Percentiles rank a stretch among this genome's conserved stretches.
These are phyloP conservation scores for Taiwanofungus camphoratus DNA, from an alignment of 1,284 basidiomycete genomes.

Conservation along the genomic window DNA sequence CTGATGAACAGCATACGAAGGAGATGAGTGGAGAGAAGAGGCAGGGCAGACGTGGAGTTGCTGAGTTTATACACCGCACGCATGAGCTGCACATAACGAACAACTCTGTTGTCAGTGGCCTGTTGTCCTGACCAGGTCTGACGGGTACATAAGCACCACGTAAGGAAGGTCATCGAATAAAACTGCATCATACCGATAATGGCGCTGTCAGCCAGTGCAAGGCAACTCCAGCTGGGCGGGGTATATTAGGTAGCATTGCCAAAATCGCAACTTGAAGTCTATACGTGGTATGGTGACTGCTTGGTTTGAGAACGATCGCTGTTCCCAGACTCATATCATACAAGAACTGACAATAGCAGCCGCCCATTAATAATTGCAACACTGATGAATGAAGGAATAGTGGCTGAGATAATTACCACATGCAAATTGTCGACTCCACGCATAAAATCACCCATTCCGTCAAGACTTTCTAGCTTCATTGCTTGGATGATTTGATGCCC, in stretches of 20 bases:
- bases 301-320: constrained; percentile 52
- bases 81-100: constrained; percentile 49
- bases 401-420: constrained; percentile 32
- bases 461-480: constrained; percentile 40
- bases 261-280: constrained; percentile 54
- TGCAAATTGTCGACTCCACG: constrained; percentile 34
- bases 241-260: constrained; percentile 40
- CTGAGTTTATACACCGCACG: constrained; percentile 60
- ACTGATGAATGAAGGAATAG: background rate
- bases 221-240: constrained; percentile 35
- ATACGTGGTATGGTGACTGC: constrained; percentile 45
- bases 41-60: constrained; percentile 42
- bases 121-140: constrained; percentile 1
- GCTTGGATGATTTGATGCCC: constrained; percentile 44
- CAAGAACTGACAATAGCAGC: constrained; percentile 37
- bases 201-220: constrained; percentile 44
- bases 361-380: background rate
- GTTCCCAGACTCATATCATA: constrained; percentile 39
- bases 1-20: constrained; percentile 64
- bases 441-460: constrained; percentile 39
- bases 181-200: constrained; percentile 25
- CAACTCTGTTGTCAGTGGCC: constrained; percentile 24
- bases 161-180: background rate
- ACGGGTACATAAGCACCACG: background rate
- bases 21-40: constrained; percentile 47